Base-by-base conservation (phyloP, 2,329 filamentous ascomycete species). In the Colletotrichum cordylinicola region DNA sequence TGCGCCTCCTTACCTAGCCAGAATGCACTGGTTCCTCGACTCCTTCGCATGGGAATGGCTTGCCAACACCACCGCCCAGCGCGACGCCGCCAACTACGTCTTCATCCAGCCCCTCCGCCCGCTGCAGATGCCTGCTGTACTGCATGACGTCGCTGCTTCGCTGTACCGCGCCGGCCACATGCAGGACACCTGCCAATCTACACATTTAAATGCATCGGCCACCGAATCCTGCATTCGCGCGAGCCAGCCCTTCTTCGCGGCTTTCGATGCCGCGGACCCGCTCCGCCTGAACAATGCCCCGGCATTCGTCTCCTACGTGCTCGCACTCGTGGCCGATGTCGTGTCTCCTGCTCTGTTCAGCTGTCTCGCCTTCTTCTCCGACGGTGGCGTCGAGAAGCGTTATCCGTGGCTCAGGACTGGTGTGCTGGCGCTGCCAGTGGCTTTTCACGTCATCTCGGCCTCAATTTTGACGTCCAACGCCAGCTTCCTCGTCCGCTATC, bases 211-310 rank as follows among this genome's bases (percentile, higher is more conserved):
- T 52, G 39, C 61, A 7, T 37, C 55, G 67, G 73, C 64, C 56
- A n/a, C 64, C 70, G 74, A 74, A 33, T 48, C 56, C 52, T 65
- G 64, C 64, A 68, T 76, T 55, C 69, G 70, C 16, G 24, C 43
- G 18, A 69, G 65, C 27, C 24, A 52, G 12, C 55, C 58, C 48
- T 64, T 65, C 58, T 65, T 69, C 15, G 43, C 35, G 6, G 64
- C 56, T 6, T 69, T 66, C 37, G 48, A 52, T 55, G 39, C 48
- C 24, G 58, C 24, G 29, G n/a, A 18, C 15, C 60, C 31, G 16
- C 39, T 65, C 13, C 24, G 27, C 6, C 27, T 73, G 33, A 18
- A 52, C 4, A 48, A 21, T 18, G 64, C n/a, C 27, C 58, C 58
- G 58, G 64, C 39, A 7, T 67, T 67, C 16, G 24, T 56, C 39